Base-by-base conservation (phyloP, 768 basidiomycete genomes). In the Panellus pusillus region DNA sequence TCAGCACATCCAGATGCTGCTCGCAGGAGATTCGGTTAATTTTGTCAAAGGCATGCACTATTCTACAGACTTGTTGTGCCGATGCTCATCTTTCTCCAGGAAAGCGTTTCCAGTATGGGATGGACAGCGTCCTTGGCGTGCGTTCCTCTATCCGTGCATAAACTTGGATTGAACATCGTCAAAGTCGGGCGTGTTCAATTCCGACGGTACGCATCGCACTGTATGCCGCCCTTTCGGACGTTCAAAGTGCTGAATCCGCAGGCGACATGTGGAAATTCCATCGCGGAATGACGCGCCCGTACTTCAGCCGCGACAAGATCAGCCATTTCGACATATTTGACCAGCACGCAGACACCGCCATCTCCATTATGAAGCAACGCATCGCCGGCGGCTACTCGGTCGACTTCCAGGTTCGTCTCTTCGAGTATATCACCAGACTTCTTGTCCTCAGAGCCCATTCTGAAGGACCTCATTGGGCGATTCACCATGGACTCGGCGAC, bases 401-500 rank as follows among this genome's bases (percentile, higher is more conserved):
- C 24, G 80, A 86, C 59, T 76, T 84, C 53, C 83, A 83, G 66
- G 80, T 80, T 9, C 39, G 18, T 35, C 28, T 44, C 31, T 11
- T 4, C 20, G 19, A 13, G 1, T 35, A 9, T 11, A 19, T 36
- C 32, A 15, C 9, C 24, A 24, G 24, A 24, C 6, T 24, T 13
- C 9, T 17, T 15, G 1, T 9, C n/a, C 2, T 59, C 8, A 52
- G 27, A 15, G 15, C 14, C 18, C 20, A 29, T 38, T 24, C 24
- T 24, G 12, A 27, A 82, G 78, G 82, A 83, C 49, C 70, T 79
- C 42, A 73, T 77, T 5, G 76, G 76, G 0, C 76, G 82, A 1
- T 86, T 83, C 64, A 85, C 83, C 0, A 70, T 84, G 50, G 83
- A 84, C 65, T 79, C 80, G 0, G 82, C 81, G 2, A 77, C 82